A percentile compares a stretch with the other conserved stretches of the same genome.
Evolutionary conservation across 2,329 filamentous ascomycete genomes (phyloP).

Genomic region (Penicillium sp.): DNA sequence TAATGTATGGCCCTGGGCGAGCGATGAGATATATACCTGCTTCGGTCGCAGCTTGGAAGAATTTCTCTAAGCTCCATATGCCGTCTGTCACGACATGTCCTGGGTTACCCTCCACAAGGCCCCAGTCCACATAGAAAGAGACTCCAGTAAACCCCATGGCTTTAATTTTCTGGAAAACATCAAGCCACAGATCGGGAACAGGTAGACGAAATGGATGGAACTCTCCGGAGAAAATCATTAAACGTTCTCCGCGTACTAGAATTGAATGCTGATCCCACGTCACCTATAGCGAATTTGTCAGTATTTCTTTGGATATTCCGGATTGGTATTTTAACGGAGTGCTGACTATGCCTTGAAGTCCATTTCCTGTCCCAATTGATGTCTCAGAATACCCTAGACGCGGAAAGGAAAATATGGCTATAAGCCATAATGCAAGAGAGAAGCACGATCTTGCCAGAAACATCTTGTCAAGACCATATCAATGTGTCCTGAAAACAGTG

Average conservation of each 20-base stretch:
- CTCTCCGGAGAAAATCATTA: slow-evolving; percentile 70
- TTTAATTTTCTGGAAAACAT: slow-evolving; percentile 78
- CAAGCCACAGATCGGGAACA: slow-evolving; percentile 63
- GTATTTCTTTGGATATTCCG: neutral
- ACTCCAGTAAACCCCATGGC: slow-evolving; percentile 73
- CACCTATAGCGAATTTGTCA: neutral
- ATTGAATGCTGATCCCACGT: slow-evolving; percentile 16
- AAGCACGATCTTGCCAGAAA: neutral
- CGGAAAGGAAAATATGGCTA: neutral
- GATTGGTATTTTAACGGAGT: neutral
- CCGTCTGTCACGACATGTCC: slow-evolving; percentile 63
- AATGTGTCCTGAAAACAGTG: neutral
- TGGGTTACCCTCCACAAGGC: slow-evolving; percentile 60
- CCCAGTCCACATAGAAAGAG: slow-evolving; percentile 57
- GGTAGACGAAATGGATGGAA: slow-evolving; percentile 67
- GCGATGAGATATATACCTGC: slow-evolving; percentile 67
- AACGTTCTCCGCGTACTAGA: slow-evolving; percentile 61
- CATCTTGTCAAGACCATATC: neutral
- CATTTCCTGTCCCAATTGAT: neutral
- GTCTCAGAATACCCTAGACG: neutral
- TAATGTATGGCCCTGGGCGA: slow-evolving; percentile 70
- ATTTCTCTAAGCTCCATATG: slow-evolving; percentile 67
- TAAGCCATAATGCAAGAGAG: neutral
- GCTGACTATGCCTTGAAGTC: neutral
- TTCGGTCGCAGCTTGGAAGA: slow-evolving; percentile 11